Percentiles rank a stretch among this genome's conserved stretches.
Conservation (phyloP, 768 basidiomycete genomes). For the Auricularia sp. region DNA sequence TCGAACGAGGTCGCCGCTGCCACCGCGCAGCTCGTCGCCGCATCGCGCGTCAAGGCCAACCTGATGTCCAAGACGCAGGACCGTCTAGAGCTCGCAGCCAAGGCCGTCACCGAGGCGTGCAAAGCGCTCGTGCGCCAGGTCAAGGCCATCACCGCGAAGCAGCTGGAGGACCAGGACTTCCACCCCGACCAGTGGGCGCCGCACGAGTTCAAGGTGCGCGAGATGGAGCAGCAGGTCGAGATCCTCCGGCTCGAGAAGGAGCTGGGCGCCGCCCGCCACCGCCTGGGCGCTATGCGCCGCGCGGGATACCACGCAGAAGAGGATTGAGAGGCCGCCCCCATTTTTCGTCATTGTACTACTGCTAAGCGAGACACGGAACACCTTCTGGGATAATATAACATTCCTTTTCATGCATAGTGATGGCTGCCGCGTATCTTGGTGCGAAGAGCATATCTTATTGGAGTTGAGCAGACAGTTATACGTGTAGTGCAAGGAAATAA, state of each 20-base stretch:
- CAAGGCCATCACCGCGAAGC: slow-evolving; percentile 84
- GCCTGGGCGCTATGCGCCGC: slow-evolving; percentile 73
- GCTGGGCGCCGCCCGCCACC: slow-evolving; percentile 73
- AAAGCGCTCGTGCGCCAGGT: slow-evolving; percentile 93
- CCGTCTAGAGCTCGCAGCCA: slow-evolving; percentile 88
- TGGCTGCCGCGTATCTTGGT: too few species aligned
- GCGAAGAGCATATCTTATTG: too few species aligned
- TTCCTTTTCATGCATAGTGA: background rate
- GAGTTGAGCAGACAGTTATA: too few species aligned
- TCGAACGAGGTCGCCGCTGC: slow-evolving; percentile 97
- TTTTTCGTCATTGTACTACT: background rate
- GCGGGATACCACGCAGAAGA: slow-evolving; percentile 86
- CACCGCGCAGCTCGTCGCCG: slow-evolving; percentile 96
- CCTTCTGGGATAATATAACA: background rate
- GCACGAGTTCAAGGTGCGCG: slow-evolving; percentile 90
- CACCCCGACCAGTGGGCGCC: slow-evolving; percentile 89
- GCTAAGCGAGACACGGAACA: background rate
- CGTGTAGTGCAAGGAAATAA: too few species aligned
- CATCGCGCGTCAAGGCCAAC: slow-evolving; percentile 95
- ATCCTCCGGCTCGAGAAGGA: slow-evolving; percentile 96
- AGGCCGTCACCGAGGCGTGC: slow-evolving; percentile 96
- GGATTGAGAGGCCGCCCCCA: slow-evolving; percentile 27
- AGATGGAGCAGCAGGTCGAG: slow-evolving; percentile 99
- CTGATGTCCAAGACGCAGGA: slow-evolving; percentile 99
- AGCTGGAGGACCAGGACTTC: slow-evolving; percentile 60